These are phyloP conservation scores for Kodamaea sagamina DNA, from an alignment of 805 yeast genomes.

Conservation along the genomic window DNA sequence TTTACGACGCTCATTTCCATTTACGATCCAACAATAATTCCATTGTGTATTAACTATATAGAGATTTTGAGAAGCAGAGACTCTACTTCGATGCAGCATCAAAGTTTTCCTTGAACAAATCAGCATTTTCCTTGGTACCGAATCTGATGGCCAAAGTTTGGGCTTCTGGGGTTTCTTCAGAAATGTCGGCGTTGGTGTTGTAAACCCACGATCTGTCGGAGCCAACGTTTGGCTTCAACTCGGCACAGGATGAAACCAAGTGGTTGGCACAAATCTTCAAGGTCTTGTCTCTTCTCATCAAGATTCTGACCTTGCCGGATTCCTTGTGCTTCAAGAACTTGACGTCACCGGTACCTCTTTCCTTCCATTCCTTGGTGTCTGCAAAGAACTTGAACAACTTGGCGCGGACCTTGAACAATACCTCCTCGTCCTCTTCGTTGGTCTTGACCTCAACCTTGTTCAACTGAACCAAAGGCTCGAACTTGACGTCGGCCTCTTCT, in stretches of 20 bases:
- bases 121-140: conserved; percentile 90
- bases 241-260: conserved; percentile 77
- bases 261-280: conserved; percentile 98
- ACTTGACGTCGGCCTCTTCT: conserved; percentile 84
- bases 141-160: conserved; percentile 96
- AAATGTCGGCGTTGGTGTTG: conserved; percentile 82
- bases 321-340: conserved; percentile 89
- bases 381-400: conserved; percentile 88
- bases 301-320: conserved; percentile 78
- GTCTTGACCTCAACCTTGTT: conserved; percentile 97
- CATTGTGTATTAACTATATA: conserved; percentile 3
- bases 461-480: conserved; percentile 92
- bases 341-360: conserved; percentile 98
- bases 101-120: conserved; percentile 89
- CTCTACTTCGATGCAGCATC: conserved; percentile 43
- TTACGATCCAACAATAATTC: too few relatives aligned
- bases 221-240: conserved; percentile 89
- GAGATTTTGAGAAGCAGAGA: not conserved
- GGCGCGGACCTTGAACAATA: conserved; percentile 83
- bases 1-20: too few relatives aligned
- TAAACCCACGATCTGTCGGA: conserved; percentile 99
- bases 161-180: conserved; percentile 88
- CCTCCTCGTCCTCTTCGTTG: conserved; percentile 88
- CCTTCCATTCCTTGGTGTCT: conserved; percentile 94
- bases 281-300: conserved; percentile 99